phyloP scores from a whole-genome alignment of 2,329 filamentous ascomycete genomes.

The Cadophora sp. region DNA sequence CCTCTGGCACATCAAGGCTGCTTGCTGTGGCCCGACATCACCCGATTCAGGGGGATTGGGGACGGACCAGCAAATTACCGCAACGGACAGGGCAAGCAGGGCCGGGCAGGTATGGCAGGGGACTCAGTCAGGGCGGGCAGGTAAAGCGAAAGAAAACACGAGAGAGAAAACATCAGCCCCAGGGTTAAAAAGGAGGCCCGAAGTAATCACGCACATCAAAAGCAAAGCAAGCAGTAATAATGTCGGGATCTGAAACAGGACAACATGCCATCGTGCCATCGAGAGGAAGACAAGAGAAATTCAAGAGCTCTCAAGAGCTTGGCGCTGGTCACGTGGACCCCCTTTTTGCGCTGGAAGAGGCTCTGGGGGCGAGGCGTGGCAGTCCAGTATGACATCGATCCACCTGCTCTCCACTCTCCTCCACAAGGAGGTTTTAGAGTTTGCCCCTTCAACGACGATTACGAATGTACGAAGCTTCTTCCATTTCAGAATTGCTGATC shows the following conservation, averaged over 20 bases:
- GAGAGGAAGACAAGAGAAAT: neutral
- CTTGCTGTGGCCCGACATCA: neutral
- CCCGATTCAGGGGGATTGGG: constrained; percentile 8
- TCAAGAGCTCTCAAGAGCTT: neutral
- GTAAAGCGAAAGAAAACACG: constrained; percentile 4
- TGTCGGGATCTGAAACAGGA: constrained; percentile 2
- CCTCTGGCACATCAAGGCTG: neutral
- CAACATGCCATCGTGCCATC: neutral
- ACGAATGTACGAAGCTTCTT: neutral
- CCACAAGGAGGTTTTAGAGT: neutral
- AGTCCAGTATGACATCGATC: neutral
- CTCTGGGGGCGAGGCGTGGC: too few species aligned
- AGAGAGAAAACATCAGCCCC: neutral
- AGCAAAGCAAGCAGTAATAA: too few species aligned
- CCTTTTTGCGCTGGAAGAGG: too few species aligned
- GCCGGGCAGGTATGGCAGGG: too few species aligned
- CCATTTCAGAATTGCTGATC: constrained; percentile 5
- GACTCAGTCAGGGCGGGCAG: neutral
- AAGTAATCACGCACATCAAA: neutral
- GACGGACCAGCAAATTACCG: constrained; percentile 12
- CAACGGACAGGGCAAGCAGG: neutral
- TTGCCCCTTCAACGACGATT: constrained; percentile 4
- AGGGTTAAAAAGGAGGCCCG: neutral
- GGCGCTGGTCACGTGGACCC: constrained; percentile 3
- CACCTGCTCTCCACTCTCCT: neutral